phyloP scores from a whole-genome alignment of 202 grass and related monocot genomes.

The Hordeum pubiflorum region DNA sequence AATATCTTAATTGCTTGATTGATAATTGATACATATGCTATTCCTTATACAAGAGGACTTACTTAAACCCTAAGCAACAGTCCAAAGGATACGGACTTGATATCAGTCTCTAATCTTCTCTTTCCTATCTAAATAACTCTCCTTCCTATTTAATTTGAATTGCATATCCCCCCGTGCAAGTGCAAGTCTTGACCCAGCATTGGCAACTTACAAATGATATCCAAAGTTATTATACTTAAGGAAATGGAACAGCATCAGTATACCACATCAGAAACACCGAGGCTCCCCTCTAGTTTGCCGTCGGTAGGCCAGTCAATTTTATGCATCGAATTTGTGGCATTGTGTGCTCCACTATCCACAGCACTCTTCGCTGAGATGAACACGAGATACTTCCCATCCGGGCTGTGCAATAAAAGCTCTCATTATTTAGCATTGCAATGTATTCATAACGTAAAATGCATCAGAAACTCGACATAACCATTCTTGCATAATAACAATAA shows the following conservation, averaged over 20 bases:
- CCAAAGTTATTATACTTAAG: not conserved
- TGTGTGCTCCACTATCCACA: conserved; percentile 89
- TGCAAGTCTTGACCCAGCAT: conserved; percentile 1
- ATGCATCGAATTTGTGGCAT: conserved; percentile 74
- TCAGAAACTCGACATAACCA: not conserved
- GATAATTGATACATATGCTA: no score
- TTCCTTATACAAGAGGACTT: no score
- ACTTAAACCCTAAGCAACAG: no score
- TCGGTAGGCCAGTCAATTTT: conserved; percentile 61
- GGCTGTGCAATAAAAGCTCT: conserved; percentile 37
- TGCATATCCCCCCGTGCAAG: no score
- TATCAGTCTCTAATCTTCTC: no score
- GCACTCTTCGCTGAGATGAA: conserved; percentile 79
- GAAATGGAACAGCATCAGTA: not conserved
- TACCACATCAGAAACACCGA: conserved; percentile 67
- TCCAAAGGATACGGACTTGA: no score
- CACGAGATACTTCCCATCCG: conserved; percentile 70
- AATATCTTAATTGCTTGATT: no score
- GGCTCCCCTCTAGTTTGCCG: conserved; percentile 28
- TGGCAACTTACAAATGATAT: not conserved
- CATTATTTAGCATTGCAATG: conserved; percentile 5
- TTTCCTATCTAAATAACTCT: no score
- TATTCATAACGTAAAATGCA: conserved; percentile 1
- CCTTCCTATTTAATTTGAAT: no score
- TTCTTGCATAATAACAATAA: not conserved